Evolutionary conservation across 129 eudicot genomes (phyloP).

Genomic region (Escallonia rubra): DNA sequence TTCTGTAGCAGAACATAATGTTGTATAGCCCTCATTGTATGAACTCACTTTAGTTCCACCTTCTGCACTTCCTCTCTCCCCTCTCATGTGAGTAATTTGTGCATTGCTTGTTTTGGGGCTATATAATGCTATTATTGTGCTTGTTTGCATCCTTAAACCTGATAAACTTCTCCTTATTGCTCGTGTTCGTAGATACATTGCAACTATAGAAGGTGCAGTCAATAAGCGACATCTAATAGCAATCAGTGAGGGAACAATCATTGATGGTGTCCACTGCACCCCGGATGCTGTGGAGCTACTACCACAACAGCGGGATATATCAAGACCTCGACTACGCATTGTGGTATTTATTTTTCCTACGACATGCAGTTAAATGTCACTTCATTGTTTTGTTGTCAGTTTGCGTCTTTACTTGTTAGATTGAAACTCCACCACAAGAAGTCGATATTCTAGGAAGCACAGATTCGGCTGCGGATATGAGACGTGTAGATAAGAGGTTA

Average conservation of each 20-base stretch:
- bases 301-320: slow-evolving; percentile 70
- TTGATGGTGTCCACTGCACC: slow-evolving; percentile 82
- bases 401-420: too few relatives aligned
- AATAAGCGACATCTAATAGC: slow-evolving; percentile 65
- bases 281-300: slow-evolving; percentile 86
- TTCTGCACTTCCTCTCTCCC: background rate
- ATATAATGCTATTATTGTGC: background rate
- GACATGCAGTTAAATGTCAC: background rate
- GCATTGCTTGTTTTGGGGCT: background rate
- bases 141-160: background rate
- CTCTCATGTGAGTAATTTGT: background rate
- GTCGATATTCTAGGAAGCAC: too few relatives aligned
- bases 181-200: slow-evolving; percentile 67
- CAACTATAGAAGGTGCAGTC: slow-evolving; percentile 70
- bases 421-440: too few relatives aligned
- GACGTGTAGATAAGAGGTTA: too few relatives aligned
- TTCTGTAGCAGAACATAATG: too few relatives aligned
- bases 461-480: too few relatives aligned
- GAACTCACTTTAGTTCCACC: background rate
- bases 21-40: too few relatives aligned
- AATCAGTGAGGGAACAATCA: slow-evolving; percentile 63
- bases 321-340: slow-evolving; percentile 74
- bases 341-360: slow-evolving; percentile 44
- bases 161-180: slow-evolving; percentile 10
- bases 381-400: background rate